These are phyloP conservation scores for Drechslera avenae DNA, from an alignment of 2,329 filamentous ascomycete genomes.

Conservation along the genomic window DNA sequence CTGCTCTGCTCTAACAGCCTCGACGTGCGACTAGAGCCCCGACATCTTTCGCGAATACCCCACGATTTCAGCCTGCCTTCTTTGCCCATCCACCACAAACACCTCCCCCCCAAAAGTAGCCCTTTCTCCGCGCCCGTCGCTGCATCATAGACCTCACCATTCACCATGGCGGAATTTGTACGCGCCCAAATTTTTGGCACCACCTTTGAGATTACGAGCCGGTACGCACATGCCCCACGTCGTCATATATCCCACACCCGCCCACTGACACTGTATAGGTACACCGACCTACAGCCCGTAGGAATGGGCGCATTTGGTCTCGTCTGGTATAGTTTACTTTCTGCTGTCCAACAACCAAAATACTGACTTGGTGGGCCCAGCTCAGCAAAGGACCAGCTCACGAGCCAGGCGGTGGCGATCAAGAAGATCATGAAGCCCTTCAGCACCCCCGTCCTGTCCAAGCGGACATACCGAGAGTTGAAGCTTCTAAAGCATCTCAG, in stretches of 20 bases:
- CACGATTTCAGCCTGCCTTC: conserved; percentile 22
- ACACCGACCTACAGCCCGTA: conserved; percentile 96
- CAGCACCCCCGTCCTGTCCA: conserved; percentile 97
- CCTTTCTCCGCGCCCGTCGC: conserved; percentile 33
- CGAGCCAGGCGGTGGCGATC: conserved; percentile 92
- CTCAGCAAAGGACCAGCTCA: conserved; percentile 97
- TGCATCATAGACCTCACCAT: conserved; percentile 17
- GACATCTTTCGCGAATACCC: conserved; percentile 19
- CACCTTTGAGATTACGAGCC: conserved; percentile 98
- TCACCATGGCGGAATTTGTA: conserved; percentile 96
- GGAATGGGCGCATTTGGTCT: conserved; percentile 99
- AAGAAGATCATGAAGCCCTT: conserved; percentile 99
- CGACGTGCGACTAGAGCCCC: conserved; percentile 34
- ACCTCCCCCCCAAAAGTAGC: not conserved
- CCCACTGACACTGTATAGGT: conserved; percentile 63
- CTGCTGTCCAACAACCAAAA: conserved; percentile 1
- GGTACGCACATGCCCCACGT: conserved; percentile 62
- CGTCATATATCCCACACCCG: conserved; percentile 15
- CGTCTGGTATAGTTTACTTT: conserved; percentile 72
- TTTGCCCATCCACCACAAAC: conserved; percentile 12
- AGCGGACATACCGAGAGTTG: conserved; percentile 95
- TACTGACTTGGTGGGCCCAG: conserved; percentile 57
- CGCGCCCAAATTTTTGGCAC: conserved; percentile 99
- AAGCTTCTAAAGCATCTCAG: conserved; percentile 96
- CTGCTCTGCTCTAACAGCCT: conserved; percentile 28